Conservation (phyloP, 2,329 filamentous ascomycete genomes). For the Beauveria pseudobassiana region DNA sequence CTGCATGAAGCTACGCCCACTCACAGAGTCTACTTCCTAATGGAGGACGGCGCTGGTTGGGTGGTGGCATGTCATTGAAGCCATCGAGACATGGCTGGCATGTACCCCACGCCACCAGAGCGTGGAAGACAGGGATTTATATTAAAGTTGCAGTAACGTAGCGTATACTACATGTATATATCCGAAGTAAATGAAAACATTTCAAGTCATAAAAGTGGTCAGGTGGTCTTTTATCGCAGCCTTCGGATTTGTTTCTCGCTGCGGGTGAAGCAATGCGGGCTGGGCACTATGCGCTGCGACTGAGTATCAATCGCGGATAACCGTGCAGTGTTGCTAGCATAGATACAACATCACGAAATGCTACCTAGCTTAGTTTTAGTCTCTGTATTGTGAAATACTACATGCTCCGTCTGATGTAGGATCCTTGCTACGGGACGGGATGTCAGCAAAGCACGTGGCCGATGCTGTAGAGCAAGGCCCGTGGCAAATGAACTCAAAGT, state of each 20-base stretch:
- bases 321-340: too few relatives aligned
- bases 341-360: background rate
- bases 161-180: background rate
- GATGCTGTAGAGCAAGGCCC: background rate
- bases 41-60: background rate
- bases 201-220: background rate
- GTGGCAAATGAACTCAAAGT: background rate
- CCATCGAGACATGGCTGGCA: background rate
- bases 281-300: background rate
- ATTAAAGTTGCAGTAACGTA: conserved; percentile 9
- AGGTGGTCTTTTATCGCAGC: background rate
- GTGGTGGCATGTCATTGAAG: background rate
- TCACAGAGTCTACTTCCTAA: background rate
- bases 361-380: background rate
- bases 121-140: conserved; percentile 1
- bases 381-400: background rate
- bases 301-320: background rate
- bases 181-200: background rate
- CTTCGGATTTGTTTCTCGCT: background rate
- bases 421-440: background rate
- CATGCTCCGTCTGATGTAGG: background rate
- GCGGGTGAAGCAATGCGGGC: too few relatives aligned
- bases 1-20: background rate
- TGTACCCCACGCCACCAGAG: conserved; percentile 1
- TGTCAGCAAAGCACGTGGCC: too few relatives aligned